A percentile compares a stretch with the other conserved stretches of the same genome.
Conservation (phyloP, 495 filamentous ascomycete genomes). For the Hypoxylon intermedium region DNA sequence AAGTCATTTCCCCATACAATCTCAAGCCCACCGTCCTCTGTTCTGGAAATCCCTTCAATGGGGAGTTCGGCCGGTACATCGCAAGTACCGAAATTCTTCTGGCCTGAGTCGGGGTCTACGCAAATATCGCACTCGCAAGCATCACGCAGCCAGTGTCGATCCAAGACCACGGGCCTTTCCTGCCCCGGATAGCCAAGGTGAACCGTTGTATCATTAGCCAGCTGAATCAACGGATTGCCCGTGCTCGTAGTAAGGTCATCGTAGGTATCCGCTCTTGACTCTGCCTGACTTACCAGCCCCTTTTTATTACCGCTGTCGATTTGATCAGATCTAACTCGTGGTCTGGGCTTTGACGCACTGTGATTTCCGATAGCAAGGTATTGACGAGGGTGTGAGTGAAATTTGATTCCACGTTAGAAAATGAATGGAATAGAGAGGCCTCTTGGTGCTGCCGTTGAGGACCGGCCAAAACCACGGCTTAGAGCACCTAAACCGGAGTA, state of each 20-base stretch:
- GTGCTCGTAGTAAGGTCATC: background rate
- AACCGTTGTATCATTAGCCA: too few relatives aligned
- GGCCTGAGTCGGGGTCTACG: constrained; percentile 77
- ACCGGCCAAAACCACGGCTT: constrained; percentile 3
- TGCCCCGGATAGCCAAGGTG: background rate
- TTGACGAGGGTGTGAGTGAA: background rate
- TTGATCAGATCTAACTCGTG: background rate
- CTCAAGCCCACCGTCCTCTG: constrained; percentile 53
- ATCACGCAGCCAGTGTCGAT: constrained; percentile 71
- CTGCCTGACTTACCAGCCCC: background rate
- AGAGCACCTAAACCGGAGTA: background rate
- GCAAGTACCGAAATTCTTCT: constrained; percentile 78
- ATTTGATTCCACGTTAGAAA: background rate
- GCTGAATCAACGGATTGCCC: background rate
- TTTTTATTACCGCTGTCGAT: constrained; percentile 3
- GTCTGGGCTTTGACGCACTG: background rate
- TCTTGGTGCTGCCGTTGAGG: background rate
- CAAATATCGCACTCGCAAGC: constrained; percentile 74
- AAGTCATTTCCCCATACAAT: constrained; percentile 63
- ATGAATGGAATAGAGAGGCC: too few relatives aligned
- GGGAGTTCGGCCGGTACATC: constrained; percentile 69
- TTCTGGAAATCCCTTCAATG: constrained; percentile 40
- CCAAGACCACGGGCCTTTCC: constrained; percentile 2
- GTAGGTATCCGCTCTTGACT: background rate
- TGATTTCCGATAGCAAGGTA: background rate